Conservation (phyloP, 148 eudicot genomes). For the Nepenthes gracilis region DNA sequence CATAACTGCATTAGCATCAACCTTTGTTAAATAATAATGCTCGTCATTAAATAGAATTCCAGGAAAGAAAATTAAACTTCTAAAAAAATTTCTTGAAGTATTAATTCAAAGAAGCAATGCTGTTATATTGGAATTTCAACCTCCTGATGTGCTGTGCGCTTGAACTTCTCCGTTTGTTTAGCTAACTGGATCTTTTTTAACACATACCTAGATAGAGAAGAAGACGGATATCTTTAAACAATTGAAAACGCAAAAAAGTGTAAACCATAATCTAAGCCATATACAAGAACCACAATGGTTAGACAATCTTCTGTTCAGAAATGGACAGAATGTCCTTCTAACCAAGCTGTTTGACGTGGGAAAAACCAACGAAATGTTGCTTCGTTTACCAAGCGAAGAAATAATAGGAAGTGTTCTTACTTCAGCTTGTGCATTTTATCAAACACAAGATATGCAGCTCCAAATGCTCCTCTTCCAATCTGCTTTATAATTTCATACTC, state of each 20-base stretch:
- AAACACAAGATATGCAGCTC: conserved; percentile 70
- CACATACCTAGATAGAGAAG: conserved; percentile 37
- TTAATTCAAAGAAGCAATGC: background rate
- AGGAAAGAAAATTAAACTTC: background rate
- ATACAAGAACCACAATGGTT: background rate
- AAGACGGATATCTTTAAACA: background rate
- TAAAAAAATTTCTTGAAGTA: background rate
- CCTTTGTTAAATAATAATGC: too few relatives aligned
- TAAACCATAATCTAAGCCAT: background rate
- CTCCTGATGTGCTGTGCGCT: conserved; percentile 74
- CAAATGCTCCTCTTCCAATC: conserved; percentile 84
- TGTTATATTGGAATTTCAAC: conserved; percentile 13
- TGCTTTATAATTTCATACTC: conserved; percentile 72
- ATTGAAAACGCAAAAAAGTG: background rate
- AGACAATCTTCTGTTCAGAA: too few relatives aligned
- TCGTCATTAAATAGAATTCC: too few relatives aligned
- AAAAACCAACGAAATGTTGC: too few relatives aligned
- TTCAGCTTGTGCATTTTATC: conserved; percentile 40
- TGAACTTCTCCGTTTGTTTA: conserved; percentile 62
- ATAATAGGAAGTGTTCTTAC: conserved; percentile 20
- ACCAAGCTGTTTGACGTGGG: too few relatives aligned
- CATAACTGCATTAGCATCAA: background rate
- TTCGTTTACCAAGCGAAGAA: too few relatives aligned
- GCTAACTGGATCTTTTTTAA: conserved; percentile 70
- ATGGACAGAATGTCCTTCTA: too few relatives aligned